Evolutionary conservation across 148 eudicot species (phyloP), one percentile per base, ranked within the genome.

Genomic region (Spergularia bocconei): DNA sequence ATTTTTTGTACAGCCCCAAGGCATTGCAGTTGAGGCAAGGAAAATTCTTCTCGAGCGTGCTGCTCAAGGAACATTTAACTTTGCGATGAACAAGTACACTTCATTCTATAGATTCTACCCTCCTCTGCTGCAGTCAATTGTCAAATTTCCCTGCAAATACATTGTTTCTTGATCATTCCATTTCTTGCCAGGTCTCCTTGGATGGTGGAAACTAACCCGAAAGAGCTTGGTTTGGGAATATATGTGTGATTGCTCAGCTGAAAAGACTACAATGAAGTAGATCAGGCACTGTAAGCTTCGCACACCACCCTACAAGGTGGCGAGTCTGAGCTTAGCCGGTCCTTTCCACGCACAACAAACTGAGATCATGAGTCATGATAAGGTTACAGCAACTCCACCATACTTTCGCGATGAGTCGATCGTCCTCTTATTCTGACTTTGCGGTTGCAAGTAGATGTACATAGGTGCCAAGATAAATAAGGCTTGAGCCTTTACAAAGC

Each of bases 191-290:
- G 98, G 89, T 81, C 98, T 77, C 97, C 98, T 65, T 94, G 98
- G 97, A 92, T 92, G 98, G 98, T 90, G 74, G 98, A 94, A 82
- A 92, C 92, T 54, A 62, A 92, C 51, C 97, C 97, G 13, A 94
- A 92, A 81, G 93, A 89, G 82, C 39, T 94, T 56, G 96, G 96
- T 54, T 82, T 94, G 39, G 98, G 98, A 67, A 94, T 92, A 70
- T 94, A 90, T 12, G 79, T 88, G 29, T 85, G 72, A 67, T 11
- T 41, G 23, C 74, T 53, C 63, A 25, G 58, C 21, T 23, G 73
- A 67, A 29, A 8, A 19, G 11, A n/a, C 17, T 16, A 7, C 11
- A 56, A 29, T 67, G 29, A n/a, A 19, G 62, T 58, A n/a, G 62
- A 58, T 58, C 23, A 19, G 62, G 25, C 57, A 20, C 54, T 67